Conservation (phyloP, 1,139 yeast species). For the Oligophagozyma castellii region DNA sequence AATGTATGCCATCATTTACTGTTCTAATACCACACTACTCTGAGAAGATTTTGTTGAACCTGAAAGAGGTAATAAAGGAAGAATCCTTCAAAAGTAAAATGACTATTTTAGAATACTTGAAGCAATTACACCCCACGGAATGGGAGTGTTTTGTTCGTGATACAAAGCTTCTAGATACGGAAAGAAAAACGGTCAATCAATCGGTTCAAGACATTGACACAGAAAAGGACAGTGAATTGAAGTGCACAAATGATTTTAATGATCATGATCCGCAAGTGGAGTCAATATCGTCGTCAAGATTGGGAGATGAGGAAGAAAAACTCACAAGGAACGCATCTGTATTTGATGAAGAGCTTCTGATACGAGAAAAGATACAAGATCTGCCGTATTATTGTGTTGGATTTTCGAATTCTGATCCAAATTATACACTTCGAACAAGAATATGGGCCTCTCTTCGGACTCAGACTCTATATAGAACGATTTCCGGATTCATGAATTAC, state of each 20-base stretch:
- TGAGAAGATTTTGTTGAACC: slow-evolving; percentile 53
- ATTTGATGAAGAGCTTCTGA: slow-evolving; percentile 19
- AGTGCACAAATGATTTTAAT: background rate
- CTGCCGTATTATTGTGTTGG: slow-evolving; percentile 64
- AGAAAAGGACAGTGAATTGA: slow-evolving; percentile 8
- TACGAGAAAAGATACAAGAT: slow-evolving; percentile 35
- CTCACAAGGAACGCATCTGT: background rate
- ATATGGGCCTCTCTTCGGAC: slow-evolving; percentile 73
- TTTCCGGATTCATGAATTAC: slow-evolving; percentile 66
- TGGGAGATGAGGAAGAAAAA: background rate
- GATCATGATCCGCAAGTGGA: too few species aligned
- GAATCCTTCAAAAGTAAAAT: slow-evolving; percentile 44
- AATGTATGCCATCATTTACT: slow-evolving; percentile 71
- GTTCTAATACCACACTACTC: slow-evolving; percentile 78
- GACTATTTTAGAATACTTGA: slow-evolving; percentile 61
- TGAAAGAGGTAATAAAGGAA: slow-evolving; percentile 57
- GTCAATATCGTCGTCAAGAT: too few species aligned
- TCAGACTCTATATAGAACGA: slow-evolving; percentile 66
- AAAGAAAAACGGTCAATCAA: slow-evolving; percentile 5
- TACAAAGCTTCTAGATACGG: slow-evolving; percentile 30
- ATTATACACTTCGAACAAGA: slow-evolving; percentile 51
- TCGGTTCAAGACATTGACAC: slow-evolving; percentile 1
- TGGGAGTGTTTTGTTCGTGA: slow-evolving; percentile 70
- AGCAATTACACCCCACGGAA: slow-evolving; percentile 52
- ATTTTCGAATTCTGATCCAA: slow-evolving; percentile 48